phyloP scores from a whole-genome alignment of 768 basidiomycete species.

The Suillus spraguei region DNA sequence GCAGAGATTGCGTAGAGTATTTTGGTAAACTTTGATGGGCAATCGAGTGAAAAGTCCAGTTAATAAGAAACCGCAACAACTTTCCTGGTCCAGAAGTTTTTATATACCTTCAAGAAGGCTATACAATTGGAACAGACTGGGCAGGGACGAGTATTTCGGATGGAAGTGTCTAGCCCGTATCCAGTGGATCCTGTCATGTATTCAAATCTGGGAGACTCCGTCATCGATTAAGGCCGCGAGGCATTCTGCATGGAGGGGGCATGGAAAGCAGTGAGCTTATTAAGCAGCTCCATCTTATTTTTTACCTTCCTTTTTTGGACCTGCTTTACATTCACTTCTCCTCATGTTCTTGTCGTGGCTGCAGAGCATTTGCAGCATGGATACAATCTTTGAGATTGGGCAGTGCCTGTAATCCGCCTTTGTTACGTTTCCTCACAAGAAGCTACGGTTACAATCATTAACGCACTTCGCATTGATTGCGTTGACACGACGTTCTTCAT shows the following conservation, averaged over 20 bases:
- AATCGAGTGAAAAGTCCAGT: slow-evolving; percentile 13
- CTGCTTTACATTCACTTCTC: neutral
- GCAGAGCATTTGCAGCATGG: slow-evolving; percentile 2
- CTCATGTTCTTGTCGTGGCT: slow-evolving; percentile 9
- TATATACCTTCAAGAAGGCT: slow-evolving; percentile 32
- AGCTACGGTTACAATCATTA: neutral
- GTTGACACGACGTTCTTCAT: neutral
- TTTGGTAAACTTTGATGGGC: slow-evolving; percentile 20
- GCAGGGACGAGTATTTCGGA: slow-evolving; percentile 19
- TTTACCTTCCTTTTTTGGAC: slow-evolving; percentile 29
- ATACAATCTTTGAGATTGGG: neutral
- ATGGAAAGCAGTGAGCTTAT: slow-evolving; percentile 25
- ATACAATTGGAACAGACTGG: slow-evolving; percentile 20
- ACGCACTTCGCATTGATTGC: neutral
- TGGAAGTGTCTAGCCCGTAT: slow-evolving; percentile 10
- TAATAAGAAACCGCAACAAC: neutral
- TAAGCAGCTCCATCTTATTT: slow-evolving; percentile 24
- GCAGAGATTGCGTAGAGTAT: slow-evolving; percentile 29
- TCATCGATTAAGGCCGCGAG: slow-evolving; percentile 13
- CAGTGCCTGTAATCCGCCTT: neutral
- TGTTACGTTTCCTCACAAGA: neutral
- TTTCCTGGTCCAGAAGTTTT: slow-evolving; percentile 14
- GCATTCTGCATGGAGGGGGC: slow-evolving; percentile 20
- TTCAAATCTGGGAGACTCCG: slow-evolving; percentile 9
- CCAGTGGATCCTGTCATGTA: slow-evolving; percentile 23